Base-by-base conservation (phyloP, 2,329 filamentous ascomycete species). In the Saccharata proteae region DNA sequence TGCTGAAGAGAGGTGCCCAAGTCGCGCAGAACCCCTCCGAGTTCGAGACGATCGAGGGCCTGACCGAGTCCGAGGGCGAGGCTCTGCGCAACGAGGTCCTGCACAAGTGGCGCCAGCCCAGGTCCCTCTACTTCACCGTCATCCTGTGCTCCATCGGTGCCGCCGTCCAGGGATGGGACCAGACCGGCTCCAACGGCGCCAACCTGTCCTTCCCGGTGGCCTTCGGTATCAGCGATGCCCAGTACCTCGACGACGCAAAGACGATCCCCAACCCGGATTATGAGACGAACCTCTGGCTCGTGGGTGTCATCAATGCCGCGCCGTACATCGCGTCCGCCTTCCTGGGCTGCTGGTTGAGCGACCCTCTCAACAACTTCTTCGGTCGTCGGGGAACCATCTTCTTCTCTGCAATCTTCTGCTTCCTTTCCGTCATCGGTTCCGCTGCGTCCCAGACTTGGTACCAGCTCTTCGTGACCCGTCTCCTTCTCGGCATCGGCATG, bases 1-100 rank as follows among this genome's bases (percentile, higher is more conserved):
- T 78, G 11, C 63, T 85, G 30, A 63, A 69, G 30, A 77, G 77
- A 44, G 81, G 79, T 19, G 82, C 80, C 3, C 62, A 88, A 8
- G 69, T 85, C 12, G 81, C 81, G 3, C 78, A 82, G 49, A 72
- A 77, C 42, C 79, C 79, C 0, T 58, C 59, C 6, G 62, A 64
- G 17, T 80, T 68, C 48, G 76, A 81, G 35, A 59, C 65, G 19
- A 64, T 84, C 32, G 58, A 69, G 30, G 67, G 71, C 8, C 64
- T 86, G 2, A 57, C 64, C 33, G 64, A 75, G 11, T 59, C 62
- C 1, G 77, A 80, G 46, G 69, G 74, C 36, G 57, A 64, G 13
- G 64, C 62, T 9, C 62, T 88, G 12, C 60, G 61, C 23, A 61
- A 74, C 36, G 78, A 83, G 51, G 61, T 67, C 19, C 59, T 70